These are phyloP conservation scores for Mollisiaceae sp. DNA, from an alignment of 2,329 filamentous ascomycete genomes.

Conservation along the genomic window DNA sequence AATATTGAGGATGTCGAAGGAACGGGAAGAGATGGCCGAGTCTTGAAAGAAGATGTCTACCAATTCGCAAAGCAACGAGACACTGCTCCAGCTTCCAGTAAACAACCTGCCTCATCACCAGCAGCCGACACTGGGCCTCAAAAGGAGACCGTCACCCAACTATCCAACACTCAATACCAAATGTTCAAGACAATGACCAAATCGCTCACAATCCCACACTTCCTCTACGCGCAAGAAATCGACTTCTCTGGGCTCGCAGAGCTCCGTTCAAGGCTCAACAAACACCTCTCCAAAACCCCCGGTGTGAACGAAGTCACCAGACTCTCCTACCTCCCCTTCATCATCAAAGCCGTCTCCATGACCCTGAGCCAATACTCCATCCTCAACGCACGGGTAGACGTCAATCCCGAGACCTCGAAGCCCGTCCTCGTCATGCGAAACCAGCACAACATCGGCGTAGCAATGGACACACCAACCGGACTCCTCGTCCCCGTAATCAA, in stretches of 20 bases:
- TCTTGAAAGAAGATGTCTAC: conserved; percentile 90
- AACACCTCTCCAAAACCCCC: conserved; percentile 51
- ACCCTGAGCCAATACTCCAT: conserved; percentile 81
- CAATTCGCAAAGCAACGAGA: conserved; percentile 65
- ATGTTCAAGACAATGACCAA: conserved; percentile 99
- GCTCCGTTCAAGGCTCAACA: conserved; percentile 78
- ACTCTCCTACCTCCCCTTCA: conserved; percentile 90
- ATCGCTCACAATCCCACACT: conserved; percentile 90
- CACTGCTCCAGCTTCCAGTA: conserved; percentile 37
- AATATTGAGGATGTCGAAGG: conserved; percentile 80
- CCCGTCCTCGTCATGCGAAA: conserved; percentile 78
- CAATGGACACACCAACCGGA: conserved; percentile 90
- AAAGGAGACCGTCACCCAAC: conserved; percentile 68
- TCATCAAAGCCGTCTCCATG: conserved; percentile 93
- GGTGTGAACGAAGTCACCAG: conserved; percentile 56
- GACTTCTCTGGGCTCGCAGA: conserved; percentile 77
- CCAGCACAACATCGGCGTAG: conserved; percentile 93
- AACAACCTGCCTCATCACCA: conserved; percentile 26
- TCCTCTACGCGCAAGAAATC: conserved; percentile 90
- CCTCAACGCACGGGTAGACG: conserved; percentile 84
- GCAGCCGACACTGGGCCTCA: conserved; percentile 48
- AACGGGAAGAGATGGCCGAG: conserved; percentile 88
- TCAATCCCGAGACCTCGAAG: conserved; percentile 58
- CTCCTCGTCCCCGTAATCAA: conserved; percentile 91
- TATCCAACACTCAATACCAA: conserved; percentile 81